Base-by-base conservation (phyloP, 352 stramenopile genomes). In the Discostella stelligera region DNA sequence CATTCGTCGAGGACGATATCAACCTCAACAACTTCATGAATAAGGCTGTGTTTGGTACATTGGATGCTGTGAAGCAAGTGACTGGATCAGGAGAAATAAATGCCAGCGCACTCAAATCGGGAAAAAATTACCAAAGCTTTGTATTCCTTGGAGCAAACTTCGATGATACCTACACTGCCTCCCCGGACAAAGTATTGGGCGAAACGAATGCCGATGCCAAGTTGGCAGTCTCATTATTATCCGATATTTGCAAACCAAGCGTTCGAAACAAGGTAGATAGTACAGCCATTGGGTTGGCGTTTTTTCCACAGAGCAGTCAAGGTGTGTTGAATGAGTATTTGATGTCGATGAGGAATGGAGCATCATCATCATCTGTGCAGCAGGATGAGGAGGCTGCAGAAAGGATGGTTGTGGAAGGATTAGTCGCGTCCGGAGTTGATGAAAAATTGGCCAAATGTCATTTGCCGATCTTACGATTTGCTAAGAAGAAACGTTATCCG, bases 21-120 rank as follows among this genome's bases (percentile, higher is more conserved):
- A 92, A 88, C 68, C 69, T 92, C 9, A 92, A 92, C 54, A 92
- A 92, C 68, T 80, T 90, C 18, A 80, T 90, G 60, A 89, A 92
- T 49, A 92, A 90, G 71, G 71, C 66, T 30, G 84, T 92, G 8
- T 89, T 88, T 71, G 87, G 87, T 13, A 77, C 68, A 14, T 84
- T 89, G 27, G 69, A 83, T 30, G 53, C 71, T 30, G 63, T 85
- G 2, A 60, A 72, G 37, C 21, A 30, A 14, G 53, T 67, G 10
- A 18, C 60, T 16, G 55, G 50, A 14, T 9, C 18, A 56, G 49
- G 25, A 21, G 32, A 20, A 58, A 37, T 52, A 14, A 25, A 6
- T 56, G 49, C n/a, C n/a, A 56, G 11, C 20, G 14, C 60, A 23
- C 30, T 14, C 18, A 70, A 69, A 59, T 74, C 66, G 14, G 58